phyloP scores from a whole-genome alignment of 148 eudicot genomes.

The Salicornia ramosissima region DNA sequence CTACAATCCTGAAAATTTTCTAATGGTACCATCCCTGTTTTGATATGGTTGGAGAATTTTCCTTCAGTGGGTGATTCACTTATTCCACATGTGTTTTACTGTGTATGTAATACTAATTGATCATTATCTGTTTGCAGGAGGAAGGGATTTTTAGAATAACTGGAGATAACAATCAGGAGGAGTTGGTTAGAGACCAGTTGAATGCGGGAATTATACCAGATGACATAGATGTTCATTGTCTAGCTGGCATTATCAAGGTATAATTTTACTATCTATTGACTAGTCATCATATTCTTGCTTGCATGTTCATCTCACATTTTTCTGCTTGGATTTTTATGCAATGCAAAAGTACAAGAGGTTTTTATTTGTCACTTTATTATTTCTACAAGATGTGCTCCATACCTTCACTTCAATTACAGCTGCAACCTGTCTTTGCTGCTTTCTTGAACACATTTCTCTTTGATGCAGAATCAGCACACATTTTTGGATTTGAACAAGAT shows the following conservation, averaged over 20 bases:
- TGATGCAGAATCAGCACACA: background rate
- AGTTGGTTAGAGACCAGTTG: constrained; percentile 73
- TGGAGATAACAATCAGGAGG: constrained; percentile 87
- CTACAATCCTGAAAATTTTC: too few relatives aligned
- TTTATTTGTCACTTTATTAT: too few relatives aligned
- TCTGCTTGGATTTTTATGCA: background rate
- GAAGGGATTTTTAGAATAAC: constrained; percentile 96
- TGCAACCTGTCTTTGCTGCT: background rate
- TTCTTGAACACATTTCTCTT: constrained; percentile 1
- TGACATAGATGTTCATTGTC: constrained; percentile 85
- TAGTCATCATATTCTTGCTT: background rate
- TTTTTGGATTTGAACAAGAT: background rate
- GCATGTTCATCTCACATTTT: background rate
- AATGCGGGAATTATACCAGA: constrained; percentile 80
- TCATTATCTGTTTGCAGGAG: constrained; percentile 47
- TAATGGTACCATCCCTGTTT: background rate
- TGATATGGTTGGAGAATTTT: background rate
- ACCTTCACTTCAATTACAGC: background rate
- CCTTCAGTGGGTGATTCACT: background rate
- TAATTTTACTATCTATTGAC: background rate
- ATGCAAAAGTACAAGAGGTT: background rate
- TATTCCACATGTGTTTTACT: background rate
- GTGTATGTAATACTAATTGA: background rate
- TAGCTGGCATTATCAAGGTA: constrained; percentile 98
- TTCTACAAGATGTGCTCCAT: background rate